These are phyloP conservation scores for Trypanosoma avium DNA, from an alignment of 208 protist genomes.

Conservation along the genomic window DNA sequence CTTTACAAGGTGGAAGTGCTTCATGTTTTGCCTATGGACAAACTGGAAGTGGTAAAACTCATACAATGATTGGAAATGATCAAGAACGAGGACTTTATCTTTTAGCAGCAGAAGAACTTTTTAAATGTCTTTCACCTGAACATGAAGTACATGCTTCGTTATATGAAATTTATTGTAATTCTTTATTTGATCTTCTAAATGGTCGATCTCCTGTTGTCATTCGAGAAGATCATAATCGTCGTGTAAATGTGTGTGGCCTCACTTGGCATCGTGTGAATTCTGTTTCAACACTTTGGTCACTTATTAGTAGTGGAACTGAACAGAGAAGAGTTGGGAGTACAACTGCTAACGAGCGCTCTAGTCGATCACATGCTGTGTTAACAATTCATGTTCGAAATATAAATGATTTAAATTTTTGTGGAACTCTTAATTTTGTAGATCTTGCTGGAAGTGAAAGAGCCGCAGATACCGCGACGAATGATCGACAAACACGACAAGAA, in stretches of 20 bases:
- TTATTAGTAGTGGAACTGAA: constrained; percentile 82
- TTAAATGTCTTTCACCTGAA: constrained; percentile 41
- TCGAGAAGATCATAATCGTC: constrained; percentile 89
- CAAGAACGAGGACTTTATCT: constrained; percentile 89
- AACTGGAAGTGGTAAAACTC: constrained; percentile 86
- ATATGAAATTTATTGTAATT: constrained; percentile 97
- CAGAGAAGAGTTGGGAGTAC: constrained; percentile 86
- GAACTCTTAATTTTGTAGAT: constrained; percentile 95
- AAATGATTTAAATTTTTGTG: constrained; percentile 55
- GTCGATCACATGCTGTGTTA: constrained; percentile 89
- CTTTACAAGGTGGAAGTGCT: constrained; percentile 91
- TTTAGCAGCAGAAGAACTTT: constrained; percentile 90
- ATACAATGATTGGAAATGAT: constrained; percentile 51
- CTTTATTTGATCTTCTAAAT: constrained; percentile 95
- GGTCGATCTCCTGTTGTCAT: constrained; percentile 79
- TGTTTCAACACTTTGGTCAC: constrained; percentile 56
- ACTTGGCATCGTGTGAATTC: constrained; percentile 64
- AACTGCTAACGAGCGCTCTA: constrained; percentile 86
- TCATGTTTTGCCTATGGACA: constrained; percentile 95
- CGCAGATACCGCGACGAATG: constrained; percentile 88
- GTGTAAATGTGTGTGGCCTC: constrained; percentile 91
- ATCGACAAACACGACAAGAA: constrained; percentile 89
- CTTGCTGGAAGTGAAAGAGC: constrained; percentile 97
- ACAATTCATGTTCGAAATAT: constrained; percentile 47
- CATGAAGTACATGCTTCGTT: constrained; percentile 74